Conservation (phyloP, 148 eudicot species). For the Cornus suecica region DNA sequence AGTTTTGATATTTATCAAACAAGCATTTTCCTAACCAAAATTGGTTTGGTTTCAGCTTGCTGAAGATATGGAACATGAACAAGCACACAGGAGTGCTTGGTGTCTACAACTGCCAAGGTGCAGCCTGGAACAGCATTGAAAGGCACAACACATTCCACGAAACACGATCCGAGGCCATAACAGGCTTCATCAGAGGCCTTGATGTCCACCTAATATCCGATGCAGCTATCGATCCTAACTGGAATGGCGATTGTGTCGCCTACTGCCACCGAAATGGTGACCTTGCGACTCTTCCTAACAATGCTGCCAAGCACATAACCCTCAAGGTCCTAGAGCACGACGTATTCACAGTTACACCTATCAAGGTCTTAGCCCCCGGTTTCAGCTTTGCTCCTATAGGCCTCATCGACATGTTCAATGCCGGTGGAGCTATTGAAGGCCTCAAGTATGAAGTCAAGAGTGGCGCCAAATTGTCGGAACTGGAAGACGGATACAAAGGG, state of each 20-base stretch:
- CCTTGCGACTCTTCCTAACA: conserved; percentile 47
- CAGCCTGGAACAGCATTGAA: conserved; percentile 79
- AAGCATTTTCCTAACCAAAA: conserved; percentile 1
- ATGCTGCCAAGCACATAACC: conserved; percentile 56
- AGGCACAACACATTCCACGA: conserved; percentile 72
- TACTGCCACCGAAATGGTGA: conserved; percentile 48
- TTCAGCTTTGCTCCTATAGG: conserved; percentile 77
- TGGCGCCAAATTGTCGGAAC: conserved; percentile 29
- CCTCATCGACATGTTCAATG: conserved; percentile 80
- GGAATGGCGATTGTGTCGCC: conserved; percentile 60
- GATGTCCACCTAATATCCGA: conserved; percentile 75
- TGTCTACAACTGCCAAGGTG: conserved; percentile 99
- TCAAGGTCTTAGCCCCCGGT: conserved; percentile 51
- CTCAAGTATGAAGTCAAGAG: conserved; percentile 51
- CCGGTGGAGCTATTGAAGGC: conserved; percentile 81
- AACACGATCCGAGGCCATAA: conserved; percentile 45
- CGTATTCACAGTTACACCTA: conserved; percentile 65
- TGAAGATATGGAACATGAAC: conserved; percentile 99
- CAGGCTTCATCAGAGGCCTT: conserved; percentile 46
- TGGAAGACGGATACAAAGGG: conserved; percentile 22
- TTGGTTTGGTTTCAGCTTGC: conserved; percentile 43
- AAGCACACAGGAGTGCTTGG: conserved; percentile 91
- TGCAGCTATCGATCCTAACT: conserved; percentile 51
- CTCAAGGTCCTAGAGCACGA: conserved; percentile 79
- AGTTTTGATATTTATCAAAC: background rate